Base-by-base conservation (phyloP, 1,284 basidiomycete species). In the Tilletia setariae region DNA sequence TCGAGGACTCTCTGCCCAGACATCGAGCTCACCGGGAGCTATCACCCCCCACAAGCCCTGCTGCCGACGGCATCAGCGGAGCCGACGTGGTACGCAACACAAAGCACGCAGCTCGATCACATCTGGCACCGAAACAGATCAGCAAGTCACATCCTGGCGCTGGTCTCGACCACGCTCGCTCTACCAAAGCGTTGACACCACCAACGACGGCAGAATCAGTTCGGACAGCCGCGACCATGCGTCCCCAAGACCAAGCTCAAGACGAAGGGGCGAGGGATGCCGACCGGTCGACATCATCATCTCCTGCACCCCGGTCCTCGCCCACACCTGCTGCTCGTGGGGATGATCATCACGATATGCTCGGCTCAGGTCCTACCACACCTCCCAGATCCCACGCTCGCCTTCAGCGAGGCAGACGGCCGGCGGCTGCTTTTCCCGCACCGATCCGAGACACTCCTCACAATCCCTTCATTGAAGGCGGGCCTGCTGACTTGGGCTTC, bases 401-500 rank as follows among this genome's bases (percentile, higher is more conserved):
- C 28, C 35, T n/a, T 16, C 56, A 61, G 16, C 25, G 7, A 16
- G 30, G 16, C 25, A 32, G 19, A 35, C 2, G 56, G 7, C 28
- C 28, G 9, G 56, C 28, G 19, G 15, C 30, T 15, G 56, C n/a
- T 21, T 19, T 7, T 49, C 71, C 23, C 53, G 66, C 1, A 28
- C 64, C 28, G 43, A 75, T 80, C 56, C 72, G 76, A 21, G 78
- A 80, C 62, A 73, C 78, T 15, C 74, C 74, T 28, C 72, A 73
- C 72, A 80, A 80, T 44, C 78, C 78, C 0, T 80, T 80, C 66
- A 66, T 80, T n/a, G 75, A 75, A 32, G 78, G 78, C n/a, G 78
- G 78, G 11, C 78, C 78, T 0, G 78, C 78, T 3, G 78, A 80
- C 59, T 66, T 73, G 8, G 78, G 78, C 23, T 74, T 76, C 63